A percentile compares a stretch with the other conserved stretches of the same genome.
These are phyloP conservation scores for Murraya paniculata DNA, from an alignment of 345 rosid species.

Conservation along the genomic window DNA sequence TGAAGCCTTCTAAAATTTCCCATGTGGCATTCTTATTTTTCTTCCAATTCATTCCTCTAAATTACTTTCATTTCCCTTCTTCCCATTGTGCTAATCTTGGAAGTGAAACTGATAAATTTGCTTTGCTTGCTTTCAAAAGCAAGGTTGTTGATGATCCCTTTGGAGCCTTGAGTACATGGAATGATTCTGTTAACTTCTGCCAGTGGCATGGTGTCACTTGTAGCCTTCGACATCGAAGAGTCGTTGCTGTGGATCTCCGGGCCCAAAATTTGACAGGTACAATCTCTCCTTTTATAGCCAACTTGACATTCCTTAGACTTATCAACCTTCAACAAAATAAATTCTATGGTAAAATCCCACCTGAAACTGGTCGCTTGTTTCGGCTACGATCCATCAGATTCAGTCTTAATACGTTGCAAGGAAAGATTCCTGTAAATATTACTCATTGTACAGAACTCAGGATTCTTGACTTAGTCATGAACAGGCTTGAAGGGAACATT, in stretches of 20 bases:
- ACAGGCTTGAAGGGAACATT: constrained; percentile 26
- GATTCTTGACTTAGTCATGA: constrained; percentile 3
- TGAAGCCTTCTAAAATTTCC: neutral
- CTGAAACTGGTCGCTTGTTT: neutral
- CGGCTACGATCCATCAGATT: neutral
- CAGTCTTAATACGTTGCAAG: constrained; percentile 8
- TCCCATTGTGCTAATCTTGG: constrained; percentile 8
- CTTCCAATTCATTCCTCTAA: neutral
- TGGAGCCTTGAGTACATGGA: constrained; percentile 22
- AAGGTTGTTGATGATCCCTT: constrained; percentile 2
- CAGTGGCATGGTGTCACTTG: constrained; percentile 30
- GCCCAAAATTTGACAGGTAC: neutral
- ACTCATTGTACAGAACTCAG: constrained; percentile 21
- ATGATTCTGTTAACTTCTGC: constrained; percentile 23
- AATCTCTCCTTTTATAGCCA: neutral
- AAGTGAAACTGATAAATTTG: constrained; percentile 21
- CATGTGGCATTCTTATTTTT: neutral
- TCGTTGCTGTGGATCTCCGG: constrained; percentile 13
- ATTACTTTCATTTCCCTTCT: constrained; percentile 4
- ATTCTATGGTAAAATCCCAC: neutral
- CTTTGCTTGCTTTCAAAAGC: constrained; percentile 24
- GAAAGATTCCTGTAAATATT: constrained; percentile 25
- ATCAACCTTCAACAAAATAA: neutral
- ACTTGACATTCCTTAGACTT: neutral
- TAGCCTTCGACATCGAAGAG: constrained; percentile 20